Evolutionary conservation across 306 rosid species (phyloP), one percentile per base, ranked within the genome.

Genomic region (Cicer bijugum): DNA sequence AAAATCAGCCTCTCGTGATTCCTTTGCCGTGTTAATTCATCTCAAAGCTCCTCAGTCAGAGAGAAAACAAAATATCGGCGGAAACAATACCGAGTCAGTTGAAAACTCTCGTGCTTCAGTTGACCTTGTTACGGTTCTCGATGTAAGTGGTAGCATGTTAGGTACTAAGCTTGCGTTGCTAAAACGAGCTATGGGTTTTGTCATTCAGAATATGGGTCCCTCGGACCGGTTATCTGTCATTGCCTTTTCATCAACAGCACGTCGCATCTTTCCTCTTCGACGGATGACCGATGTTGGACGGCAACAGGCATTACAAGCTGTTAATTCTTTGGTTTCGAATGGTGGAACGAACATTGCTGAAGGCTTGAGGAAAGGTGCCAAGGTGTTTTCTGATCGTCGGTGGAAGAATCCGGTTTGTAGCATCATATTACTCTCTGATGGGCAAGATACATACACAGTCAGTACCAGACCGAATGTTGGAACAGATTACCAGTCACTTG

Each of bases 81-180:
- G 71, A 53, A 81, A 74, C 78, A 67, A 46, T 45, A 19, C 81
- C 4, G 82, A 42, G 5, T 17, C 75, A 47, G 71, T 66, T 81
- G 85, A 76, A 76, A 69, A 83, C 20, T 80, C 90, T 37, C 90
- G 96, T 42, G 94, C 95, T 58, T 82, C 99, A 2, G 88, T 94
- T 43, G 99, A 94, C 66, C 95, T 94, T 67, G 96, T 94, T 60
- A 94, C 99, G 0, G 93, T 94, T 67, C 95, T 94, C 59, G 99
- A 94, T 76, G 90, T 94, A 51, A 94, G 99, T 57, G 99, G 99
- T 45, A 94, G 99, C 96, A 94, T 94, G 99, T 84, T 91, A 57
- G 99, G 99, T 38, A 91, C 99, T 28, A 94, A 94, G 80, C 91
- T 94, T 35, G 96, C 95, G 8, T 84, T 94, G 88, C 84, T 94